These are phyloP conservation scores for Ophiocordyceps robertsii DNA, from an alignment of 2,329 filamentous ascomycete species.

Conservation along the genomic window DNA sequence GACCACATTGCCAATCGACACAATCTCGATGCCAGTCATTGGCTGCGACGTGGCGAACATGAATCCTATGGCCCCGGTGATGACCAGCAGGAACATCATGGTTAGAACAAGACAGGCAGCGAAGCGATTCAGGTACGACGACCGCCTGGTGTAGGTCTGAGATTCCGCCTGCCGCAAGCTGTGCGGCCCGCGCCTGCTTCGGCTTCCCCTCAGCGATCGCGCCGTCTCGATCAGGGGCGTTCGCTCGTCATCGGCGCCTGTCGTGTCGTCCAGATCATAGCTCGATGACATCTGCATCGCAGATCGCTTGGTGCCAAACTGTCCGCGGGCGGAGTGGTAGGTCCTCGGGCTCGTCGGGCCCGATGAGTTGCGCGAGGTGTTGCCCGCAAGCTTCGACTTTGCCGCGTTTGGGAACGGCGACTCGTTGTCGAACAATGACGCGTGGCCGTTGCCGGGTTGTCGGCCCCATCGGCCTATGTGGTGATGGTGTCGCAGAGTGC, in stretches of 20 bases:
- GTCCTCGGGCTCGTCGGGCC: slow-evolving; percentile 59
- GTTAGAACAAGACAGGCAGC: slow-evolving; percentile 81
- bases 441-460: slow-evolving; percentile 49
- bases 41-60: slow-evolving; percentile 87
- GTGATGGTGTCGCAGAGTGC: slow-evolving; percentile 64
- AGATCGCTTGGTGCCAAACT: slow-evolving; percentile 30
- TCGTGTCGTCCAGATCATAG: slow-evolving; percentile 72
- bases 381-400: slow-evolving; percentile 47
- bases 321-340: slow-evolving; percentile 22
- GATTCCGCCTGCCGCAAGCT: slow-evolving; percentile 61
- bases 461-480: slow-evolving; percentile 62
- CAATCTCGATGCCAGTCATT: slow-evolving; percentile 62
- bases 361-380: slow-evolving; percentile 43
- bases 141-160: slow-evolving; percentile 49
- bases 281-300: slow-evolving; percentile 46
- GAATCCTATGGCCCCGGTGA: slow-evolving; percentile 77
- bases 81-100: slow-evolving; percentile 65
- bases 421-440: slow-evolving; percentile 63
- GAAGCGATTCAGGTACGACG: slow-evolving; percentile 56
- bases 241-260: slow-evolving; percentile 72
- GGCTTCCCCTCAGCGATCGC: slow-evolving; percentile 43
- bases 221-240: slow-evolving; percentile 60
- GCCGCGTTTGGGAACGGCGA: slow-evolving; percentile 62
- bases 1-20: slow-evolving; percentile 76
- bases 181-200: slow-evolving; percentile 39